Base-by-base conservation (phyloP, 805 yeast genomes). In the Candida insectorum region DNA sequence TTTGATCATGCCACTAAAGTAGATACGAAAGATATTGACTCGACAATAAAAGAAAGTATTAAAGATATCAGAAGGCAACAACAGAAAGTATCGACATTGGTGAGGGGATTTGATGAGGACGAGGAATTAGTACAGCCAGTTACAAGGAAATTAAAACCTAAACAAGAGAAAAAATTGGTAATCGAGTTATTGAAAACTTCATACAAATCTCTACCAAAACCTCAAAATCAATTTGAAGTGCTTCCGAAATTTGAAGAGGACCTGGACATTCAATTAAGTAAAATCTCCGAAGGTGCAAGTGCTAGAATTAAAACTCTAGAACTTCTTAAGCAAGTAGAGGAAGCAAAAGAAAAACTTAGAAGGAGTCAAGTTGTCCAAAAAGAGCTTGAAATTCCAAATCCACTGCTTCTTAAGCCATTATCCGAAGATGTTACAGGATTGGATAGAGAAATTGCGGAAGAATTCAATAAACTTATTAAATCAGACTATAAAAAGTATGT, bases 301-400 rank as follows among this genome's bases (percentile, higher is more conserved):
- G 62, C 56, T 27, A 31, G 49, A 10, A 24, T 50, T 3, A 40
- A 56, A 20, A 48, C 47, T 27, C 28, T 54, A 24, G 52, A 52
- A 33, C 36, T 48, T 10, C 42, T 49, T 12, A 47, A 49, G 24
- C 49, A 49, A 37, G 44, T 54, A 4, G 57, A 52, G 7, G 57
- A 49, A 15, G 58, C 58, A 34, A 48, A 48, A 34, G 51, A 59
- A 4, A 52, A 49, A 22, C 43, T 58, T 6, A 51, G 76, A 24
- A 47, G 76, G 30, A 71, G 82, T 0, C 66, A 59, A 37, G 79
- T 62, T 2, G 52, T 75, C 1, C 75, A 71, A 45, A 51, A 54
- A 31, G 71, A 62, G 0, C 56, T 78, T 6, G 59, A 63, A 0
- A 57, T 72, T 10, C 78, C 77, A 1, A 30, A 58, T 28, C 60